These are phyloP conservation scores for Didymella keratinophila DNA, from an alignment of 2,329 filamentous ascomycete species.

Conservation along the genomic window DNA sequence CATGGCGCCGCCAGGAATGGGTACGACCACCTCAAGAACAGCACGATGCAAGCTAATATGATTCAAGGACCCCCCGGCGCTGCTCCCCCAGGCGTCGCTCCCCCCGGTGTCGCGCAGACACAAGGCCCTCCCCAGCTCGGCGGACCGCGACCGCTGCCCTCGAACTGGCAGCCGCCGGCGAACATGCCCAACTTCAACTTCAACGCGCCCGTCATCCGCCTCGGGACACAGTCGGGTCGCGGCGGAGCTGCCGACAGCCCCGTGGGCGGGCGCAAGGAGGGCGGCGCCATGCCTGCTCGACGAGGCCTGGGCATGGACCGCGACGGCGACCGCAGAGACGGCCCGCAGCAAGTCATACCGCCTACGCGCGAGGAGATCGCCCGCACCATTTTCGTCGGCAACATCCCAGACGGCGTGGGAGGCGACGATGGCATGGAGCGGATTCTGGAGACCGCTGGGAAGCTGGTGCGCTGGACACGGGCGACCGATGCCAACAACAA, in stretches of 20 bases:
- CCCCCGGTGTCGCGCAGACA: conserved; percentile 80
- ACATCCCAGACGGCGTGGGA: conserved; percentile 79
- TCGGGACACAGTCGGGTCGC: conserved; percentile 79
- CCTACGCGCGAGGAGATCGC: conserved; percentile 90
- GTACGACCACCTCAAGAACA: conserved; percentile 58
- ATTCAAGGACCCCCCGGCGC: conserved; percentile 23
- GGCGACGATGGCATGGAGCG: conserved; percentile 81
- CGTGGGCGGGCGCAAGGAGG: conserved; percentile 59
- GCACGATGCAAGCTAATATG: background rate
- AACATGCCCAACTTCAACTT: conserved; percentile 99
- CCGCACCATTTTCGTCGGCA: conserved; percentile 87
- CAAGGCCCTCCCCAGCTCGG: conserved; percentile 76
- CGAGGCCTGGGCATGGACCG: conserved; percentile 67
- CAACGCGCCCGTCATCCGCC: conserved; percentile 91
- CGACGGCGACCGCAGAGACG: conserved; percentile 70
- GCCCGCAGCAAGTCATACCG: conserved; percentile 74
- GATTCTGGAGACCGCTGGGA: conserved; percentile 78
- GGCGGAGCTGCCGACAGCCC: conserved; percentile 54
- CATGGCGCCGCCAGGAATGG: conserved; percentile 81
- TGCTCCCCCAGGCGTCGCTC: conserved; percentile 74
- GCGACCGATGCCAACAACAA: conserved; percentile 80
- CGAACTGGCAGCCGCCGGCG: conserved; percentile 84
- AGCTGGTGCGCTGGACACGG: conserved; percentile 84
- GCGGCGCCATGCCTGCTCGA: conserved; percentile 49
- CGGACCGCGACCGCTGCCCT: conserved; percentile 79